Evolutionary conservation across 1,139 yeast species (phyloP).

Genomic region (Scheffersomyces cryptocercus): DNA sequence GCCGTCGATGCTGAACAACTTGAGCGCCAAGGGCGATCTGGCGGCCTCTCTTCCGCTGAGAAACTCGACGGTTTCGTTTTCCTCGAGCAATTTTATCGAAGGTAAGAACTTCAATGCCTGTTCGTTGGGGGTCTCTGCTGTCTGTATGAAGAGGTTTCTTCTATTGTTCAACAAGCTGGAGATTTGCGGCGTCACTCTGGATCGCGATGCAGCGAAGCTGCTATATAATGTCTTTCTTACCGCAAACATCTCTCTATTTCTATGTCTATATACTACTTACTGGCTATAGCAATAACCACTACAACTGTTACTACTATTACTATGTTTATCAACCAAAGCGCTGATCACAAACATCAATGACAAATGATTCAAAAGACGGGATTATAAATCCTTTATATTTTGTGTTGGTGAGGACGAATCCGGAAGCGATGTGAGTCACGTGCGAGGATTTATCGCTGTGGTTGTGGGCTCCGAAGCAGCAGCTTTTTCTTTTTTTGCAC

Average conservation of each 20-base stretch:
- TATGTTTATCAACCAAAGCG: no score
- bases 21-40: slow-evolving; percentile 53
- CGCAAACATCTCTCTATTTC: slow-evolving; percentile 1
- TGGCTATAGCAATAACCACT: not conserved
- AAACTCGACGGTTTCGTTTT: slow-evolving; percentile 53
- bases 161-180: slow-evolving; percentile 2
- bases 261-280: slow-evolving; percentile 2
- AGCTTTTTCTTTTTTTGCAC: no score
- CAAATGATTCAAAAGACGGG: not conserved
- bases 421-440: not conserved
- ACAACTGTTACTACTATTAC: no score
- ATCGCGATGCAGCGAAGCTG: not conserved
- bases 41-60: slow-evolving; percentile 58
- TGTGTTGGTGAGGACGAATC: not conserved
- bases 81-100: slow-evolving; percentile 42
- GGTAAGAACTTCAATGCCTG: slow-evolving; percentile 50
- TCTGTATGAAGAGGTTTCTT: slow-evolving; percentile 39
- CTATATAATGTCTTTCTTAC: not conserved
- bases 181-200: not conserved
- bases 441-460: not conserved
- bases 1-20: slow-evolving; percentile 52
- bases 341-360: not conserved
- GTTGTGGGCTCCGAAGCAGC: no score
- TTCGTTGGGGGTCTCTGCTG: slow-evolving; percentile 47
- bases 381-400: not conserved